Conservation (phyloP, 441 rosid species). For the Pelargonium myrrhifolium region DNA sequence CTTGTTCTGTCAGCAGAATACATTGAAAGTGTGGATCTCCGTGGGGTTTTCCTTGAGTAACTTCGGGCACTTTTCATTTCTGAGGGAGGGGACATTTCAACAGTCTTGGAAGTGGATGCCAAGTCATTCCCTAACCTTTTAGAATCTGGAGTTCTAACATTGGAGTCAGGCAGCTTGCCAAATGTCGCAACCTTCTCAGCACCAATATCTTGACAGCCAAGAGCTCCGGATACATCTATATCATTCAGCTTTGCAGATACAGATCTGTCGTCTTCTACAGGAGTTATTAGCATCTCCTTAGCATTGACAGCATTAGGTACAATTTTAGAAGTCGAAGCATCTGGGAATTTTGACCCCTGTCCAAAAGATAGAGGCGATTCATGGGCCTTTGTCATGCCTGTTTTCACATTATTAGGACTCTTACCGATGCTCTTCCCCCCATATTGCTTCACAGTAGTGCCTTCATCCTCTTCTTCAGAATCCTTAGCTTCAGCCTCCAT, state of each 20-base stretch:
- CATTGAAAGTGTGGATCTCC: conserved; percentile 31
- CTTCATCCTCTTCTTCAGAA: conserved; percentile 74
- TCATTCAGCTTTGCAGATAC: conserved; percentile 24
- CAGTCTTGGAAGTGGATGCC: conserved; percentile 28
- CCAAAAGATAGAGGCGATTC: conserved; percentile 27
- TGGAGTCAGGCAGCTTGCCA: conserved; percentile 20
- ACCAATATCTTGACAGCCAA: conserved; percentile 21
- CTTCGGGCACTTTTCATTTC: conserved; percentile 28
- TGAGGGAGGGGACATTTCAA: conserved; percentile 28
- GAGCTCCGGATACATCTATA: conserved; percentile 20
- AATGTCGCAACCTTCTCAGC: conserved; percentile 21
- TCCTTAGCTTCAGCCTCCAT: conserved; percentile 85
- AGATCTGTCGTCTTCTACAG: conserved; percentile 25
- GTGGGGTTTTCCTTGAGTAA: conserved; percentile 44
- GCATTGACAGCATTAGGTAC: conserved; percentile 21
- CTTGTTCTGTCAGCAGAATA: conserved; percentile 29
- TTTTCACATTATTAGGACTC: conserved; percentile 44
- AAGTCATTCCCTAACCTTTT: conserved; percentile 19
- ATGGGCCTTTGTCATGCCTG: conserved; percentile 25
- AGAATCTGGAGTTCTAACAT: conserved; percentile 34
- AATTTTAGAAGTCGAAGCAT: conserved; percentile 22
- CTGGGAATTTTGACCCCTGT: conserved; percentile 21
- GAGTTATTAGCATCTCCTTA: conserved; percentile 26
- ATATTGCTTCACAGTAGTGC: conserved; percentile 29
- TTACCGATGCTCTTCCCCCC: conserved; percentile 22